Base-by-base conservation (phyloP, 169 alveolate species). In the Eimeria tenella region DNA sequence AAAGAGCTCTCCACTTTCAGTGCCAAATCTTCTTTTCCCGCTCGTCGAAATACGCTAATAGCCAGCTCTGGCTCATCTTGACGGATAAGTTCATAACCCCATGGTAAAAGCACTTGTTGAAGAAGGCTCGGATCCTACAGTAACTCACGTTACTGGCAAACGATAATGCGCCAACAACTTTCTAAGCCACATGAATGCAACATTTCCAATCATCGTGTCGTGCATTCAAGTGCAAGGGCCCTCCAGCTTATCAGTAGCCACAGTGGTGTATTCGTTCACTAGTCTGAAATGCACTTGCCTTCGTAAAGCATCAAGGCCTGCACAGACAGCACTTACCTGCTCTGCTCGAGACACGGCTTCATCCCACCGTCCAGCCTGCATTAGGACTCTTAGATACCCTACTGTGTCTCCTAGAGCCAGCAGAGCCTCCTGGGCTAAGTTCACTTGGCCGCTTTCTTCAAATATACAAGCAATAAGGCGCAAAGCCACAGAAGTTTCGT, bases 341-440 rank as follows among this genome's bases (percentile, higher is more conserved):
- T 58, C 75, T 60, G 90, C 90, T 82, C 73, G 53, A 15, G 90
- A 55, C 13, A 82, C 56, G 75, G 90, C 90, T 60, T 82, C 90
- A n/a, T 58, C 75, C 90, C 90, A 82, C 90, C 90, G 75, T 13
- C 90, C 90, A 55, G 90, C 75, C 74, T 74, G 53, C 62, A 58
- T 82, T n/a, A 82, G 74, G n/a, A 82, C 17, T 13, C 49, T 25
- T 25, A 82, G 13, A 19, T 11, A 11, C 50, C 58, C 90, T 9
- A 25, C 75, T 13, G 23, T 56, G 58, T 82, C 90, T 25, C 90
- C 90, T 19, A 82, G 75, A 56, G 50, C 8, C 74, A 82, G 75
- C 60, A 82, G 42, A 9, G 90, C 90, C 90, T 82, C 90, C 90
- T 82, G 63, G 60, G 90, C 90, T 9, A 82, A 82, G 90, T 25